A percentile compares a stretch with the other conserved stretches of the same genome.
phyloP scores from a whole-genome alignment of 306 rosid species.

The Sesbania bispinosa region DNA sequence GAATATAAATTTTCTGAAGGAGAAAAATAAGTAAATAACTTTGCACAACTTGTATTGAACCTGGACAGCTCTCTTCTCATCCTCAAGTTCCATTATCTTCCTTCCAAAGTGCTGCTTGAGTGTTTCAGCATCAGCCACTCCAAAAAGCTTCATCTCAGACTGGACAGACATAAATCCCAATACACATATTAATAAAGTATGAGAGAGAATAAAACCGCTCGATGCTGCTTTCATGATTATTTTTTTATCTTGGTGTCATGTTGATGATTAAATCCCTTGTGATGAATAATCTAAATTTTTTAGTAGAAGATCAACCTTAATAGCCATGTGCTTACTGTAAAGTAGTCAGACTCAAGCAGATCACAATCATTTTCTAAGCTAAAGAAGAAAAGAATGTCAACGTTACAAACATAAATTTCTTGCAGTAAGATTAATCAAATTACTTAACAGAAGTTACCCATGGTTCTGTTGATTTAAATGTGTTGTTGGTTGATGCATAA shows the following conservation, averaged over 20 bases:
- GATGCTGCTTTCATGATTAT: slow-evolving; percentile 9
- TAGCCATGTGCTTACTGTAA: neutral
- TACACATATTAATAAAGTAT: neutral
- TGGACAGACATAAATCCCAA: slow-evolving; percentile 35
- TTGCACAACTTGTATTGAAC: slow-evolving; percentile 38
- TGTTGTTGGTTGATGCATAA: neutral
- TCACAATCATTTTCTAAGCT: neutral
- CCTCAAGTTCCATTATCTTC: slow-evolving; percentile 90
- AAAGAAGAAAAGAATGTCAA: neutral
- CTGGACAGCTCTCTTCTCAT: slow-evolving; percentile 89
- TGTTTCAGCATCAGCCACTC: slow-evolving; percentile 59
- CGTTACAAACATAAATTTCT: neutral
- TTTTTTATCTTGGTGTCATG: neutral
- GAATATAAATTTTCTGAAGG: slow-evolving; percentile 31
- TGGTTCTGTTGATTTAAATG: neutral
- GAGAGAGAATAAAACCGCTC: neutral
- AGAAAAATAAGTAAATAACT: slow-evolving; percentile 11
- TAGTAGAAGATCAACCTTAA: neutral
- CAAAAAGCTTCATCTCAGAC: slow-evolving; percentile 92
- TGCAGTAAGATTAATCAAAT: neutral
- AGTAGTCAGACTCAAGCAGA: neutral
- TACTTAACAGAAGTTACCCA: slow-evolving; percentile 8
- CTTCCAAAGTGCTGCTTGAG: slow-evolving; percentile 96
- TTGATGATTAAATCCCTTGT: neutral
- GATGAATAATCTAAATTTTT: neutral